Conservation (phyloP, 169 alveolate species). For the Plasmodium cynomolgi region DNA sequence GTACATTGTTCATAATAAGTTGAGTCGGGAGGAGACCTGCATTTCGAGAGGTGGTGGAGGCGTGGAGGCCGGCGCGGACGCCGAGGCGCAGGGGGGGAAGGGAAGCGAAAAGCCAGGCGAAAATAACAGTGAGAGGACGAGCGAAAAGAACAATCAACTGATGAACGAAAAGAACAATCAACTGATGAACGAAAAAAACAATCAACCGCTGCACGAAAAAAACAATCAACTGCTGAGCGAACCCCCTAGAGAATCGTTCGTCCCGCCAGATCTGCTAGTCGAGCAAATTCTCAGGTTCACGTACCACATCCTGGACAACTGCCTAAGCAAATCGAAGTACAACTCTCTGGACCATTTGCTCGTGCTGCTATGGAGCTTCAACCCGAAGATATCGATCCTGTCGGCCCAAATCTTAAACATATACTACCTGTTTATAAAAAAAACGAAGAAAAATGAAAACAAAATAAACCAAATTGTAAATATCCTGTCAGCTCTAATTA, state of each 20-base stretch:
- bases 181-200: neutral
- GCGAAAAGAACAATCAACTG: neutral
- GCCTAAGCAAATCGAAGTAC: slow-evolving; percentile 81
- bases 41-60: neutral
- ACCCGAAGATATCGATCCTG: slow-evolving; percentile 57
- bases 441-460: slow-evolving; percentile 73
- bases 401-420: slow-evolving; percentile 65
- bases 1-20: slow-evolving; percentile 72
- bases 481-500: slow-evolving; percentile 31
- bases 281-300: slow-evolving; percentile 79
- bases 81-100: neutral
- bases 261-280: slow-evolving; percentile 58
- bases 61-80: neutral
- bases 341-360: slow-evolving; percentile 82
- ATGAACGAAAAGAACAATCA: too few species aligned
- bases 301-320: slow-evolving; percentile 81
- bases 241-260: neutral
- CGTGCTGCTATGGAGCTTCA: slow-evolving; percentile 65
- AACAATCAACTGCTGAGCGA: neutral
- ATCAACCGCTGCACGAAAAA: too few species aligned
- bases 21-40: slow-evolving; percentile 60
- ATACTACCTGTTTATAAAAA: slow-evolving; percentile 56
- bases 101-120: neutral
- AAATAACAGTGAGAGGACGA: neutral
- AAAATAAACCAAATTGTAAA: slow-evolving; percentile 61